Evolutionary conservation across 192 early-diverging fungal genomes (phyloP).

Genomic region (Spizellomyces sp.): DNA sequence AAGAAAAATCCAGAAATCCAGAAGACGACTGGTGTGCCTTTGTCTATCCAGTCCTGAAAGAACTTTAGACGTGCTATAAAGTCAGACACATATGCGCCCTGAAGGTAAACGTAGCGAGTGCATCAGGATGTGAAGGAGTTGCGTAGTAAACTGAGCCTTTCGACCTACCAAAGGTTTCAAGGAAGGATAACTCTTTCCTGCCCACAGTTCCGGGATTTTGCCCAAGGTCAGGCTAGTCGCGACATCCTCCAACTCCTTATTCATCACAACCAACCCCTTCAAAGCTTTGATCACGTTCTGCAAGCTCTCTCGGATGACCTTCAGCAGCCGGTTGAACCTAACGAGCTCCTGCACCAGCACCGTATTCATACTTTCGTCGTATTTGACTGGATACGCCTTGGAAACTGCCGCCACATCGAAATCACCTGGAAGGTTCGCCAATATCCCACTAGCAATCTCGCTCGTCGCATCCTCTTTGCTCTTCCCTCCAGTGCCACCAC

Average conservation of each 20-base stretch:
- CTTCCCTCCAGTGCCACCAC: slow-evolving; percentile 47
- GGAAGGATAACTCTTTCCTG: slow-evolving; percentile 59
- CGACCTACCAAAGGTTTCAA: slow-evolving; percentile 57
- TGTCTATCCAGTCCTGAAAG: slow-evolving; percentile 58
- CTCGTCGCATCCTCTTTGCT: slow-evolving; percentile 49
- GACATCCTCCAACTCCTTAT: slow-evolving; percentile 63
- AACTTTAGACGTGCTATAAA: slow-evolving; percentile 58
- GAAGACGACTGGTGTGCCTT: slow-evolving; percentile 54
- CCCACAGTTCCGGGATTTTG: slow-evolving; percentile 65
- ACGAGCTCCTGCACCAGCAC: slow-evolving; percentile 67
- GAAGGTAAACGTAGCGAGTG: background rate
- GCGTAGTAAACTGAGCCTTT: background rate
- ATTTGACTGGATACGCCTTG: slow-evolving; percentile 56
- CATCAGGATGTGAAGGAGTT: background rate
- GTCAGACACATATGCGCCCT: slow-evolving; percentile 58
- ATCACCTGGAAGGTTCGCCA: slow-evolving; percentile 42
- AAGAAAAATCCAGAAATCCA: slow-evolving; percentile 71
- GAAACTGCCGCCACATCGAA: slow-evolving; percentile 45
- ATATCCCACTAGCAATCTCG: slow-evolving; percentile 56
- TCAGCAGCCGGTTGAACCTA: slow-evolving; percentile 59
- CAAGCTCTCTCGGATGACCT: slow-evolving; percentile 52
- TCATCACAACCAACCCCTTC: slow-evolving; percentile 68
- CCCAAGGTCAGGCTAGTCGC: slow-evolving; percentile 52
- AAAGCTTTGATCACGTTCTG: slow-evolving; percentile 63
- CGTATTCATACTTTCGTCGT: slow-evolving; percentile 63